These are phyloP conservation scores for Lodderomyces oxycetoniae DNA, from an alignment of 1,139 yeast species.

Conservation along the genomic window DNA sequence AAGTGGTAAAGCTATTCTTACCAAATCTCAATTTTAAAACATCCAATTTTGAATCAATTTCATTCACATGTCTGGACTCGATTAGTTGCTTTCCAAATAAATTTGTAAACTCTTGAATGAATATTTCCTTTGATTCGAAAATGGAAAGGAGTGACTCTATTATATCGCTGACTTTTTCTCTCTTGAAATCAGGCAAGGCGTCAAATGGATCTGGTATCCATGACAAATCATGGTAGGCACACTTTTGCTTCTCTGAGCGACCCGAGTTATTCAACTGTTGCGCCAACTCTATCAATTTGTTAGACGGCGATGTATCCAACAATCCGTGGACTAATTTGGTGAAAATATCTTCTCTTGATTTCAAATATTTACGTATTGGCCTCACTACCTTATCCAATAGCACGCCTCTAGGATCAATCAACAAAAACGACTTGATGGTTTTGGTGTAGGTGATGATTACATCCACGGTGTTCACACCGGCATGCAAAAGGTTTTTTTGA, in stretches of 20 bases:
- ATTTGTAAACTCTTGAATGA: slow-evolving; percentile 65
- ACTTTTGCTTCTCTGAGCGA: slow-evolving; percentile 11
- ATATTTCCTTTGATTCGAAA: slow-evolving; percentile 72
- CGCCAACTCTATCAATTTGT: slow-evolving; percentile 48
- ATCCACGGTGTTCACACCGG: slow-evolving; percentile 78
- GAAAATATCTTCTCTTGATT: slow-evolving; percentile 71
- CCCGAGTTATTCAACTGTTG: slow-evolving; percentile 37
- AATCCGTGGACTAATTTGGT: slow-evolving; percentile 68
- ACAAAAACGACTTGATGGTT: slow-evolving; percentile 65
- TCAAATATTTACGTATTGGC: slow-evolving; percentile 64
- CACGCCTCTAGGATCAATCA: slow-evolving; percentile 87
- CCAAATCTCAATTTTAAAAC: slow-evolving; percentile 65
- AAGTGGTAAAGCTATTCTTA: slow-evolving; percentile 54
- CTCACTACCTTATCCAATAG: slow-evolving; percentile 70
- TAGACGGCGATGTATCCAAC: slow-evolving; percentile 43
- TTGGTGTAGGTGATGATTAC: slow-evolving; percentile 67
- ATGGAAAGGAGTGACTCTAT: slow-evolving; percentile 70
- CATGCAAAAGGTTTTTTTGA: slow-evolving; percentile 55
- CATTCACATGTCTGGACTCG: slow-evolving; percentile 41
- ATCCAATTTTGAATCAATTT: slow-evolving; percentile 40
- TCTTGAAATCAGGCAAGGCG: slow-evolving; percentile 80
- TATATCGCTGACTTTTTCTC: slow-evolving; percentile 59
- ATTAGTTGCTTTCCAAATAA: slow-evolving; percentile 63
- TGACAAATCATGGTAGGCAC: slow-evolving; percentile 32
- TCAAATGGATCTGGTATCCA: slow-evolving; percentile 96